Conservation (phyloP, 2,329 filamentous ascomycete genomes). For the Cytospora piceicola region DNA sequence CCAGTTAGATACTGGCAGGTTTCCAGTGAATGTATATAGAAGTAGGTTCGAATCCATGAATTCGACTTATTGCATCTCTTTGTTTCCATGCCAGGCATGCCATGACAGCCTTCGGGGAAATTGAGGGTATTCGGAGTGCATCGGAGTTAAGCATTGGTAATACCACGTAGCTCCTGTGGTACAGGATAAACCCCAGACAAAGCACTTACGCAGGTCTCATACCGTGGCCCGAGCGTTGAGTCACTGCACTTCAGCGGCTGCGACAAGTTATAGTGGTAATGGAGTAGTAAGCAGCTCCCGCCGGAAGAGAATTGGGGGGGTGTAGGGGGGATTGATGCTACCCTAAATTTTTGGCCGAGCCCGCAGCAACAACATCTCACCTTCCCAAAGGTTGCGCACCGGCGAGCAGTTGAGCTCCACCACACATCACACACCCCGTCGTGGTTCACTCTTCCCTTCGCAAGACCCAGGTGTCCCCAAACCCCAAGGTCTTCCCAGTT, state of each 20-base stretch:
- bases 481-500: background rate
- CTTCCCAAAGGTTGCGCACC: constrained; percentile 20
- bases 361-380: constrained; percentile 29
- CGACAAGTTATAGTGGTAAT: background rate
- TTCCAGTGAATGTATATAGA: no score
- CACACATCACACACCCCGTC: constrained; percentile 9
- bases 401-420: constrained; percentile 23
- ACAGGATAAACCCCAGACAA: background rate
- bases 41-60: no score
- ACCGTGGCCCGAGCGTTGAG: constrained; percentile 8
- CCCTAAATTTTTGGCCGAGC: constrained; percentile 30
- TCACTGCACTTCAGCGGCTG: background rate
- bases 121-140: background rate
- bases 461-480: background rate
- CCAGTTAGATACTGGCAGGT: no score
- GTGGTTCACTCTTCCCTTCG: constrained; percentile 2
- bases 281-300: background rate
- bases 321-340: background rate
- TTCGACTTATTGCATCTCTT: no score
- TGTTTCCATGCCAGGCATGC: no score
- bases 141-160: background rate
- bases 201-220: background rate
- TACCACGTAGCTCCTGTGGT: no score
- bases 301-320: background rate
- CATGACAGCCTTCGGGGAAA: no score